Evolutionary conservation across 805 yeast genomes (phyloP), one percentile per base, ranked within the genome.

Genomic region (Barnettozyma californica): DNA sequence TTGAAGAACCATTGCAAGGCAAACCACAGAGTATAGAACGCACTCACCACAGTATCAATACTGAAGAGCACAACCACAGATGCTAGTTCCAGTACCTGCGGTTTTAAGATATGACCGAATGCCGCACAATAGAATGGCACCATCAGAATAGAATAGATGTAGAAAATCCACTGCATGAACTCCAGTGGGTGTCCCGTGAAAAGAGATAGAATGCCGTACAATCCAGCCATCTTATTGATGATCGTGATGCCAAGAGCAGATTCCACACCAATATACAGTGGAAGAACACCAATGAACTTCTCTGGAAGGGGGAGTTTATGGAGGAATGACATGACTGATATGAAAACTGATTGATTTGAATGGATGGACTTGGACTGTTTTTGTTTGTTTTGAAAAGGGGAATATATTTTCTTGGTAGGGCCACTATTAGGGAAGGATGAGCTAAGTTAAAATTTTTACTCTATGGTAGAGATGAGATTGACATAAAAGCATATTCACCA

Each of bases 121-220:
- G 89, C 94, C 36, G 76, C 68, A 3, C 81, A 68, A 63, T 83
- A 87, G 46, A 85, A 74, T 3, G 90, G 81, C 40, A 91, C 67
- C 6, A 81, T 71, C 3, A 77, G 47, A 14, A 87, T 69, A 3
- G 95, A 83, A 50, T 83, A 64, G 16, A 84, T 57, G 64, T 91
- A 89, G 55, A 83, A 80, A 1, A 85, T 50, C 94, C 96, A 87
- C 62, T 92, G 97, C 68, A 86, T 70, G 51, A 83, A 77, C 51
- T 81, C 83, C 47, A 91, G 73, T 2, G 94, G 94, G 61, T 91
- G 96, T 1, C 96, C 94, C 0, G 97, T 91, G 60, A 92, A 77
- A 23, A 92, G 65, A 1, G 97, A 90, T 20, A 90, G 69, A 33
- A 92, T 70, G 26, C 97, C 99, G 65, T 84, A 92, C 19, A 82